Conservation (phyloP, 495 filamentous ascomycete species). For the Entonaema liquescens region DNA sequence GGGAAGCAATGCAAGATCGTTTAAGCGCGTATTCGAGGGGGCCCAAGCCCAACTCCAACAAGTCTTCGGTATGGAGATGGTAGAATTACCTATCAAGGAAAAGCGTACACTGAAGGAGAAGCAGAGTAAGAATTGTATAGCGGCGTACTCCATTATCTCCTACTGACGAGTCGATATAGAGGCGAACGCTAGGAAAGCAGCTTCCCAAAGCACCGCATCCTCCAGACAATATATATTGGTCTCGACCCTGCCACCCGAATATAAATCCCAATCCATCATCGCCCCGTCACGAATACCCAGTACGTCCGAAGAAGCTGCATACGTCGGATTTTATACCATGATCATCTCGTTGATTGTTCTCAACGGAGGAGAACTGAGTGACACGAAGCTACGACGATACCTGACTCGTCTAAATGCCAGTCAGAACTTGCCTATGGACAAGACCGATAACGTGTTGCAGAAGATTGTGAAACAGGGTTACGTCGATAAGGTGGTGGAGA, state of each 20-base stretch:
- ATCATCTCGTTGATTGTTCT: slow-evolving; percentile 78
- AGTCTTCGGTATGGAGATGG: slow-evolving; percentile 87
- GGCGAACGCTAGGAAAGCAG: slow-evolving; percentile 52
- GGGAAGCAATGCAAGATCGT: slow-evolving; percentile 63
- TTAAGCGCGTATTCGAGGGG: slow-evolving; percentile 72
- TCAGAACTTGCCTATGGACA: slow-evolving; percentile 75
- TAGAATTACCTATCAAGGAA: slow-evolving; percentile 80
- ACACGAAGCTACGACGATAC: slow-evolving; percentile 76
- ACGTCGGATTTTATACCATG: slow-evolving; percentile 81
- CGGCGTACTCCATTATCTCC: slow-evolving; percentile 5
- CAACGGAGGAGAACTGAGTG: slow-evolving; percentile 72
- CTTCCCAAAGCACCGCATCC: slow-evolving; percentile 53
- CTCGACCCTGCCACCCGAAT: slow-evolving; percentile 70
- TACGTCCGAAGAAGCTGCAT: slow-evolving; percentile 72
- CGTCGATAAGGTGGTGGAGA: slow-evolving; percentile 74
- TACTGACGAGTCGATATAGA: slow-evolving; percentile 37
- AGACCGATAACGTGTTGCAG: slow-evolving; percentile 77
- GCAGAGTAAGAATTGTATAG: slow-evolving; percentile 56
- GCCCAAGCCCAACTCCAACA: slow-evolving; percentile 70
- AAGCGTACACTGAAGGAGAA: slow-evolving; percentile 80
- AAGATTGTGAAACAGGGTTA: slow-evolving; percentile 85
- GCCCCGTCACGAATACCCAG: slow-evolving; percentile 72
- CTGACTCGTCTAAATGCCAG: slow-evolving; percentile 79
- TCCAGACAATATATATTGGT: slow-evolving; percentile 81
- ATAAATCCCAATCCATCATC: slow-evolving; percentile 71